phyloP scores from a whole-genome alignment of 208 protist genomes.

The Lotmaria passim region DNA sequence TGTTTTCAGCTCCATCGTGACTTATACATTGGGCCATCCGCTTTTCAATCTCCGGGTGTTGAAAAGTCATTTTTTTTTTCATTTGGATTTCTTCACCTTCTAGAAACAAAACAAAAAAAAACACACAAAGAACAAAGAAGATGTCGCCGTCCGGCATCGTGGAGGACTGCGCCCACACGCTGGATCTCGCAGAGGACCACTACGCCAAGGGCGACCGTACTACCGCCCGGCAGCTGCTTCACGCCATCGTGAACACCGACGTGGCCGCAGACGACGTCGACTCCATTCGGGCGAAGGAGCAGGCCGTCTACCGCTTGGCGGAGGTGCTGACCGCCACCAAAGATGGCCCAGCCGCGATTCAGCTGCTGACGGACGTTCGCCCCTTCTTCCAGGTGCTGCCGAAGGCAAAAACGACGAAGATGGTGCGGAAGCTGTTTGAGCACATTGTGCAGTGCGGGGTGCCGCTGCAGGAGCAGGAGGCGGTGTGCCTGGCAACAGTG shows the following conservation, averaged over 20 bases:
- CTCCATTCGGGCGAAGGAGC: slow-evolving; percentile 79
- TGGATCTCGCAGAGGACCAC: slow-evolving; percentile 64
- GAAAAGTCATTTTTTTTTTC: too few species aligned
- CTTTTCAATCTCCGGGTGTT: too few species aligned
- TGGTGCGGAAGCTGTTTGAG: slow-evolving; percentile 92
- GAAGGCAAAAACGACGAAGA: slow-evolving; percentile 93
- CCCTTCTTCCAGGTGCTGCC: slow-evolving; percentile 84
- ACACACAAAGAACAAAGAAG: background rate
- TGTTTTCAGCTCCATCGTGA: too few species aligned
- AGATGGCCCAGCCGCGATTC: slow-evolving; percentile 61
- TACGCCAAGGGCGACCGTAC: slow-evolving; percentile 65
- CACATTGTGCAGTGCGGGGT: slow-evolving; percentile 81
- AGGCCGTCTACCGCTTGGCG: slow-evolving; percentile 77
- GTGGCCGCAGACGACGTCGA: slow-evolving; percentile 63
- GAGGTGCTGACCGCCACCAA: slow-evolving; percentile 61
- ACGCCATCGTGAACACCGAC: slow-evolving; percentile 47
- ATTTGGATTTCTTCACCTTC: too few species aligned
- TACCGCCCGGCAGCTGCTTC: slow-evolving; percentile 53
- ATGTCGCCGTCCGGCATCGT: slow-evolving; percentile 12
- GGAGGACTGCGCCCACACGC: slow-evolving; percentile 29
- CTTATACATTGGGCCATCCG: too few species aligned
- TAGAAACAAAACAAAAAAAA: slow-evolving; percentile 3
- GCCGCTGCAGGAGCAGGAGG: slow-evolving; percentile 81
- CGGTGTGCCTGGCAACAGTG: slow-evolving; percentile 95
- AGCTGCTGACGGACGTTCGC: slow-evolving; percentile 67